Conservation (phyloP, 768 basidiomycete species). For the Mrakia hoshinonis region DNA sequence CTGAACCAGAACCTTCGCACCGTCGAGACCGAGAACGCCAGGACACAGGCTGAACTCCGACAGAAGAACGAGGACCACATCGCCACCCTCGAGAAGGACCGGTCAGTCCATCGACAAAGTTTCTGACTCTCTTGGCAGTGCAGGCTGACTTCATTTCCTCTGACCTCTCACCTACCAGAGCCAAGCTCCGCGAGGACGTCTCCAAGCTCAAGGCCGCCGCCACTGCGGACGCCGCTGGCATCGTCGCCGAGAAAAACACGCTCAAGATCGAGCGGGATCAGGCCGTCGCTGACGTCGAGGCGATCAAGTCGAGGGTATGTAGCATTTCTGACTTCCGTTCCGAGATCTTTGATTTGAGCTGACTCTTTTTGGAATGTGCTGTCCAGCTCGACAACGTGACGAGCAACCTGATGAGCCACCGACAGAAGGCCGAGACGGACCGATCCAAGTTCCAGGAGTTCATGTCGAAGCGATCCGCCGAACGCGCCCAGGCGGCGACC, state of each 20-base stretch:
- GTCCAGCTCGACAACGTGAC: neutral
- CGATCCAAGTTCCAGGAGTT: conserved; percentile 7
- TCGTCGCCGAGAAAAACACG: conserved; percentile 9
- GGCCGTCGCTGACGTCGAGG: neutral
- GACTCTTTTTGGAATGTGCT: neutral
- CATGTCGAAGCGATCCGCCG: neutral
- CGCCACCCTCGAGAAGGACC: conserved; percentile 67
- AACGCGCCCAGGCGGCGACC: neutral
- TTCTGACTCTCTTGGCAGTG: neutral
- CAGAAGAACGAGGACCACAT: conserved; percentile 70
- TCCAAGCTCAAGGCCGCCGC: neutral
- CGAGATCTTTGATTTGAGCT: neutral
- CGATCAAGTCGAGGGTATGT: neutral
- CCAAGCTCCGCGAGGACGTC: conserved; percentile 16
- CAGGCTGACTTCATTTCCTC: neutral
- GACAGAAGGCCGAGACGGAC: conserved; percentile 5
- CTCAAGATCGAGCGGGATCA: conserved; percentile 8
- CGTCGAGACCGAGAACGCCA: conserved; percentile 80
- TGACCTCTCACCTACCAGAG: neutral
- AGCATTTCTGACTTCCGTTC: neutral
- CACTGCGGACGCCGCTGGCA: neutral
- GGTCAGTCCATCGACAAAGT: conserved; percentile 50
- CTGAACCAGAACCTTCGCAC: conserved; percentile 81
- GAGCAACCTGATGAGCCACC: neutral
- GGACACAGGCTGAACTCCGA: conserved; percentile 72